Percentiles rank a stretch among this genome's conserved stretches.
Evolutionary conservation across 164 flowering plant genomes (phyloP).

Genomic region (Nelumbo lutea): DNA sequence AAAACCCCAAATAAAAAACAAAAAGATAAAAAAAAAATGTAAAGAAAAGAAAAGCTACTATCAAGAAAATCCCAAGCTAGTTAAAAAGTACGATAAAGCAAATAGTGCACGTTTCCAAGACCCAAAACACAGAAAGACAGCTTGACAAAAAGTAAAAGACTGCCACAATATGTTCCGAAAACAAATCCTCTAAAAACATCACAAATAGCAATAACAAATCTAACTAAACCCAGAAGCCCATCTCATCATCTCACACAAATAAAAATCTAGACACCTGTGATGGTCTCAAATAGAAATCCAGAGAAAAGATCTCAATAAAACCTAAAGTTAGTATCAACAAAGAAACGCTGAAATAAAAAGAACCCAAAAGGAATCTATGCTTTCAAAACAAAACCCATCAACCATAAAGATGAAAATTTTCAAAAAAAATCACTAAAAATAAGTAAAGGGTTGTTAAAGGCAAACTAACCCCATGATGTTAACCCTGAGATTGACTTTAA

Average conservation of each 20-base stretch:
- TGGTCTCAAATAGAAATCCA: too few relatives aligned
- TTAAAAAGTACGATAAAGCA: neutral
- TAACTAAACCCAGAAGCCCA: neutral
- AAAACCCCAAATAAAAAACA: too few relatives aligned
- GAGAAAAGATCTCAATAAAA: too few relatives aligned
- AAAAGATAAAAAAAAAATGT: neutral
- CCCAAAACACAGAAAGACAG: neutral
- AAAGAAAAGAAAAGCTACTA: neutral
- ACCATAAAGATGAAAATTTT: too few relatives aligned
- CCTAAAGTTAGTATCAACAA: too few relatives aligned
- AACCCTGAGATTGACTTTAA: constrained; percentile 85
- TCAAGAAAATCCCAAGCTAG: neutral
- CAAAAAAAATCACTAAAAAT: neutral
- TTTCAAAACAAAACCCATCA: too few relatives aligned
- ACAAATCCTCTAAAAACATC: neutral
- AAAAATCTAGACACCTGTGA: too few relatives aligned
- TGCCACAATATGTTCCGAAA: neutral
- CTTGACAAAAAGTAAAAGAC: neutral
- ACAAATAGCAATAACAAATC: neutral
- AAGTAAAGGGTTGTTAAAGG: neutral
- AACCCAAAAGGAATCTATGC: too few relatives aligned
- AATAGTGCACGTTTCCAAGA: neutral
- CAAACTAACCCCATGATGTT: constrained; percentile 80
- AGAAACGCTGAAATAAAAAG: too few relatives aligned
- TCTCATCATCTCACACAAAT: neutral